These are phyloP conservation scores for Trichoderma sp. DNA, from an alignment of 2,329 filamentous ascomycete genomes.

Conservation along the genomic window DNA sequence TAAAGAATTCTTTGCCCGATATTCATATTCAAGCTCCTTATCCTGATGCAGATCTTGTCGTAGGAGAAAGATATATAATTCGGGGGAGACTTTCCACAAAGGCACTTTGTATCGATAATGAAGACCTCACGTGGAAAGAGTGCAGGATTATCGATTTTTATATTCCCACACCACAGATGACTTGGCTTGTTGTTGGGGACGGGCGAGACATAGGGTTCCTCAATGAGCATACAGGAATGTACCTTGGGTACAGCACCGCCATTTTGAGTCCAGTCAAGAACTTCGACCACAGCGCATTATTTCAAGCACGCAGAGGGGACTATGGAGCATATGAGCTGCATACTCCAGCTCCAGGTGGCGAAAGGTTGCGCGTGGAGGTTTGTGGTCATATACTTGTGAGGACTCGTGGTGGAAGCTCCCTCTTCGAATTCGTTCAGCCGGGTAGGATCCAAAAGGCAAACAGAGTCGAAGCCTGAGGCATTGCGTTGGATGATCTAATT, in stretches of 20 bases:
- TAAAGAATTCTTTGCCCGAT: no score
- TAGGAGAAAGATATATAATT: neutral
- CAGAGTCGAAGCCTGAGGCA: no score
- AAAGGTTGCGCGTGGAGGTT: no score
- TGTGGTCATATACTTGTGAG: no score
- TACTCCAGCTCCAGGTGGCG: no score
- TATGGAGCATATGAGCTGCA: neutral
- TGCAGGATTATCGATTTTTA: accelerated
- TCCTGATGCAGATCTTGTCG: neutral
- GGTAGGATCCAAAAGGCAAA: no score
- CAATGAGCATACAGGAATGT: neutral
- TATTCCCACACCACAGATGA: neutral
- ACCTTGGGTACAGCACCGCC: neutral
- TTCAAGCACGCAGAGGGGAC: neutral
- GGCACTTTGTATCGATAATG: no score
- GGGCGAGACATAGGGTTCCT: neutral
- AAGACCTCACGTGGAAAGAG: no score
- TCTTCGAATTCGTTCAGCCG: no score
- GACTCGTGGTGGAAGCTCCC: no score
- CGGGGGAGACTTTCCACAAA: accelerated
- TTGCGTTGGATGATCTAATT: neutral
- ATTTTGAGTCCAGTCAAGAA: neutral
- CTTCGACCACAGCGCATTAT: neutral
- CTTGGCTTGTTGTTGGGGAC: neutral
- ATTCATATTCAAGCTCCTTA: no score